Base-by-base conservation (phyloP, 2,329 filamentous ascomycete species). In the Penicillium sp. region DNA sequence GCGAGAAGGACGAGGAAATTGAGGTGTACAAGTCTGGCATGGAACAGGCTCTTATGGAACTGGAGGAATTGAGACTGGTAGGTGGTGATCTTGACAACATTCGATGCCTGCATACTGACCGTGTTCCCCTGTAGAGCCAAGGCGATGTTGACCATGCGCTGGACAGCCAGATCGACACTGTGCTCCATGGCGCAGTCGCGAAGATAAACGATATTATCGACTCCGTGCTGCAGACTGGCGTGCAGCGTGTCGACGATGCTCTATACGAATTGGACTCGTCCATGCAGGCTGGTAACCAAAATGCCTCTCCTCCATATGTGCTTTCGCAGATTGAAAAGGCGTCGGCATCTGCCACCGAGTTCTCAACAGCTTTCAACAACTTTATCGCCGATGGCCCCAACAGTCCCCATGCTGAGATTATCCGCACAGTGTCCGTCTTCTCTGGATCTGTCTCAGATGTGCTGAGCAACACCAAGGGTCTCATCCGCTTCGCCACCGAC, bases 171-270 rank as follows among this genome's bases (percentile, higher is more conserved):
- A 91, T 99, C 59, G 93, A 97, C 73, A 88, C 88, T 40, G 83
- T 99, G 60, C 87, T 97, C 57, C 82, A 94, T 63, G 84, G 91
- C 59, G 95, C 91, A 67, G 82, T 97, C 46, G 85, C 88, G 71
- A 97, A 96, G 81, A 93, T 99, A 73, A 94, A 96, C 77, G 91
- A 96, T 66, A 93, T 99, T 50, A 96, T 99, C 64, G 94, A 99
- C 73, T 96, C 93, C 0, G 94, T 99, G 4, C 80, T 99, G 37
- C 92, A 97, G 72, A 88, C 90, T 46, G 94, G 92, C 63, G 91
- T 97, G 22, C 87, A 94, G 67, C 88, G 94, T 42, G 92, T 99
- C 14, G 94, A 99, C 67, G 94, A 99, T 75, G 91, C 94, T 41
- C 80, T 99, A 35, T 99, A 99, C 76, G 94, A 99, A 74, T 82